Percentiles rank a stretch among this genome's conserved stretches.
Conservation (phyloP, 2,329 filamentous ascomycete species). For the Trichophyton mentagrophytes region DNA sequence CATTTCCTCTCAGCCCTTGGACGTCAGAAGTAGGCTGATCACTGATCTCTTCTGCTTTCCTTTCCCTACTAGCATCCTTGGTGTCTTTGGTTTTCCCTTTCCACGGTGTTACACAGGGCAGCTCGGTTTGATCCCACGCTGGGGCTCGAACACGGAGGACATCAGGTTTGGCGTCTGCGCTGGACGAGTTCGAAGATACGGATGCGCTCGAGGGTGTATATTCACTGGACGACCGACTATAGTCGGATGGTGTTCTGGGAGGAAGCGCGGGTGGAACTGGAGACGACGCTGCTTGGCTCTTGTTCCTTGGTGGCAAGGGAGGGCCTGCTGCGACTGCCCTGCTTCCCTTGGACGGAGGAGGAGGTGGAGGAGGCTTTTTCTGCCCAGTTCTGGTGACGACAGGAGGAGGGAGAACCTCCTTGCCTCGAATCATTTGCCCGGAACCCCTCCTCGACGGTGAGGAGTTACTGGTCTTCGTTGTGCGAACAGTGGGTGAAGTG, state of each 20-base stretch:
- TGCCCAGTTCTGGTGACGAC: slow-evolving; percentile 21
- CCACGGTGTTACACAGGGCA: slow-evolving; percentile 44
- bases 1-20: not conserved
- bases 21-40: not conserved
- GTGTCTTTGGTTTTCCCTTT: slow-evolving; percentile 13
- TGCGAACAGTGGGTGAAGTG: not conserved
- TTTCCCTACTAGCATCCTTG: slow-evolving; percentile 18
- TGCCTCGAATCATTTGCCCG: slow-evolving; percentile 5
- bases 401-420: slow-evolving; percentile 12
- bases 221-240: slow-evolving; percentile 36
- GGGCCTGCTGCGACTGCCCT: slow-evolving; percentile 23
- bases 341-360: slow-evolving; percentile 10
- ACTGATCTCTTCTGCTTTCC: slow-evolving; percentile 7
- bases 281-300: slow-evolving; percentile 14
- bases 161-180: slow-evolving; percentile 17
- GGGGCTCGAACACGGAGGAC: slow-evolving; percentile 38
- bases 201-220: slow-evolving; percentile 35
- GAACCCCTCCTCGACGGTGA: not conserved
- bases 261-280: slow-evolving; percentile 30
- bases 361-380: slow-evolving; percentile 9
- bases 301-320: slow-evolving; percentile 32
- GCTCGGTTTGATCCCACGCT: slow-evolving; percentile 41
- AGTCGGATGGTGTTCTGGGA: slow-evolving; percentile 29
- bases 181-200: slow-evolving; percentile 24
- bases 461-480: not conserved